Evolutionary conservation across 768 basidiomycete species (phyloP), one percentile per base, ranked within the genome.

Genomic region (Termitomyces heimii): DNA sequence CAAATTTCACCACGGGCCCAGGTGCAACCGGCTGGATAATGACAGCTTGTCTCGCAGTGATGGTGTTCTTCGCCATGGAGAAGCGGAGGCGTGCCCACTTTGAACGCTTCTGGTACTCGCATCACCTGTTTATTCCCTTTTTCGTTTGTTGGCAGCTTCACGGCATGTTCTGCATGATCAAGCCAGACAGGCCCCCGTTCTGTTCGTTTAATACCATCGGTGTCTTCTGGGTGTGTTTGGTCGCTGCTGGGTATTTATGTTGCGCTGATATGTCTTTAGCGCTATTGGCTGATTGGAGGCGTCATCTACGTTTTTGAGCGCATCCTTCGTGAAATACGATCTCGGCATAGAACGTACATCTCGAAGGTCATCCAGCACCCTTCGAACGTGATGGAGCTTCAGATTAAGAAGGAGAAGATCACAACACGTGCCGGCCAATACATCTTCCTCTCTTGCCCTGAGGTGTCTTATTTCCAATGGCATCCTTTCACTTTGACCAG

Each of bases 81-180:
- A 94, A 90, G 75, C 75, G 81, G 31, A 83, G 87, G 52, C 80
- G 84, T 55, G 81, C 83, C 13, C 82, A 86, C 63, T 98, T 94
- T 63, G 94, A 98, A 74, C 74, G 79, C 66, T 95, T 95, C 77
- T 94, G 90, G 88, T 93, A 92, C 70, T 80, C 83, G 9, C 86
- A 92, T 68, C 89, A 97, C 69, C 77, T 97, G 59, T 96, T 94
- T 77, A 82, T 96, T 66, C 68, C 91, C 57, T 96, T 96, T 82
- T 97, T 98, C 78, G 81, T 93, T 69, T 76, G 79, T 67, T 97
- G 95, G 95, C 95, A 98, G 70, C 76, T 96, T 31, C 94, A 95
- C 67, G 94, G 94, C 54, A 89, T 95, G 89, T 95, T 92, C 83
- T 94, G 93, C 75, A 93, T 94, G 91, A 92, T 95, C 75, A 75